Base-by-base conservation (phyloP, 1,284 basidiomycete genomes). In the Gomphus bonarii region DNA sequence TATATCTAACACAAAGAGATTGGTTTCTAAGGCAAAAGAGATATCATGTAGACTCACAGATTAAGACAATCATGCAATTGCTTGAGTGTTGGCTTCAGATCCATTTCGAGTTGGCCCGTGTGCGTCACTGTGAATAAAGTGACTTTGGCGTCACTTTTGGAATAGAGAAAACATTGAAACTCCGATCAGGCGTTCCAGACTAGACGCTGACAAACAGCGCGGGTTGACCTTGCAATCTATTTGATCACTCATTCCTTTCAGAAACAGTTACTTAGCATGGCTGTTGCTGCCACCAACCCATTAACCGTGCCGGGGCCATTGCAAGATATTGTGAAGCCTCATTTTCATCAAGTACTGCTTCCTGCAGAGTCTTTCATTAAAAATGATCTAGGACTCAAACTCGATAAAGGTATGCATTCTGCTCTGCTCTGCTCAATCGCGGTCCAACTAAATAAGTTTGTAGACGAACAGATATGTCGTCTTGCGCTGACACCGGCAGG, bases 311-410 rank as follows among this genome's bases (percentile, higher is more conserved):
- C 84, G 16, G 84, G 84, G 53, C 64, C 75, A 30, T 74, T 90
- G 61, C 77, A 76, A 65, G 91, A 95, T 71, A 77, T 91, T 61
- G 77, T 95, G 50, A 74, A 84, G 61, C 91, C 91, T 5, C 91
- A 95, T 66, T 95, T 97, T 66, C 90, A 95, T 68, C 95, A 98
- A 68, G 88, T 92, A 65, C 92, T 90, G 67, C 88, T 97, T 61
- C 75, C 79, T 55, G 84, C 91, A 60, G 95, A 99, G 70, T 67
- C 73, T 7, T 91, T 84, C 68, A 78, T 95, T 64, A 98, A 98
- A 71, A 75, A 78, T 50, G 85, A 94, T 54, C 80, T 94, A 35
- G 81, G 83, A 18, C 72, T 97, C 67, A 95, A 95, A 70, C 84
- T 99, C 50, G 95, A 98, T 73, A 88, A 91, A 75, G 93, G 93